phyloP scores from a whole-genome alignment of 257 asterid species.

The Nicotiana knightiana region DNA sequence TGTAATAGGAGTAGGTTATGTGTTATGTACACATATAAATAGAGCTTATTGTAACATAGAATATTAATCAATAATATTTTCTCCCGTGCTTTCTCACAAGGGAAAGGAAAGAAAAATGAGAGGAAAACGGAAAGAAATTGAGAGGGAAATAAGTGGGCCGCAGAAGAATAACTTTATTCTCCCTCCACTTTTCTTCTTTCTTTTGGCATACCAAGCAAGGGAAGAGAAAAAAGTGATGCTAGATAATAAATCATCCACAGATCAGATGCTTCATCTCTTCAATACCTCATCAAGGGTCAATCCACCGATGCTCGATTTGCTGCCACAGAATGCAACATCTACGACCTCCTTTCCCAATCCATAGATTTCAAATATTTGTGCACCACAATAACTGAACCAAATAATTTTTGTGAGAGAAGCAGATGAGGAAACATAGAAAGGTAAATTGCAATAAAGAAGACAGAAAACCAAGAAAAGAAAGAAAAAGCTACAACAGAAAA shows the following conservation, averaged over 20 bases:
- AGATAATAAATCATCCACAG: neutral
- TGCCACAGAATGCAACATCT: constrained; percentile 86
- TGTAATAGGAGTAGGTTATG: too few relatives aligned
- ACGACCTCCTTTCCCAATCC: constrained; percentile 85
- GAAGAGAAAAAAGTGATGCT: neutral
- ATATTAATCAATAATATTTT: too few relatives aligned
- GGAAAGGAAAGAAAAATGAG: neutral
- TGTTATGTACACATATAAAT: too few relatives aligned
- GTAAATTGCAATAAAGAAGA: constrained; percentile 8
- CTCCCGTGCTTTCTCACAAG: too few relatives aligned
- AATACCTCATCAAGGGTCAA: constrained; percentile 94
- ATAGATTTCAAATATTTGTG: constrained; percentile 95
- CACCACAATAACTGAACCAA: constrained; percentile 82
- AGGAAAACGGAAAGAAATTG: neutral
- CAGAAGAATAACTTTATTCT: neutral
- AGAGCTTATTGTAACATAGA: too few relatives aligned
- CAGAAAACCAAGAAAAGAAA: constrained; percentile 8
- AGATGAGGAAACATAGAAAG: constrained; percentile 9
- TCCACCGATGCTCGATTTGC: constrained; percentile 89
- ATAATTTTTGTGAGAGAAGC: constrained; percentile 23
- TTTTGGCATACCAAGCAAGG: neutral
- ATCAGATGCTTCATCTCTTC: constrained; percentile 5
- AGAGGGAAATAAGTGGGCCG: neutral
- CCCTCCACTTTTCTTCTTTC: neutral
- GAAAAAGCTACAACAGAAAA: constrained; percentile 1